Conservation (phyloP, 345 rosid species). For the sweet orange (Citrus sinensis) region DVS_A1.0 CM039165.1:24789501-24790000, state of each 20-base stretch:
- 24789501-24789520: not conserved
- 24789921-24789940: slow-evolving; percentile 17
- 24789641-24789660: not conserved
- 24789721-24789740: not conserved
- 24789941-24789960: slow-evolving; percentile 15
- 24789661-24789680: not conserved
- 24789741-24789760: not conserved
- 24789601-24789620: not conserved
- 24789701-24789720: not conserved
- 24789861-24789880: not conserved
- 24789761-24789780: not conserved
- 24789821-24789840: not conserved
- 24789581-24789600: not conserved
- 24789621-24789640: not conserved
- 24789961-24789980: slow-evolving; percentile 13
- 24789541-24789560: not conserved
- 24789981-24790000: slow-evolving; percentile 4
- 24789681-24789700: not conserved
- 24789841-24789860: not conserved
- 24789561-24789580: not conserved
- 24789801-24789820: not conserved
- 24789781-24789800: not conserved
- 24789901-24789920: slow-evolving; percentile 12
- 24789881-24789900: not conserved
- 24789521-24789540: not conserved